A percentile compares a stretch with the other conserved stretches of the same genome.
These are phyloP conservation scores for Kodamaea kakaduensis DNA, from an alignment of 805 yeast genomes.

Conservation along the genomic window DNA sequence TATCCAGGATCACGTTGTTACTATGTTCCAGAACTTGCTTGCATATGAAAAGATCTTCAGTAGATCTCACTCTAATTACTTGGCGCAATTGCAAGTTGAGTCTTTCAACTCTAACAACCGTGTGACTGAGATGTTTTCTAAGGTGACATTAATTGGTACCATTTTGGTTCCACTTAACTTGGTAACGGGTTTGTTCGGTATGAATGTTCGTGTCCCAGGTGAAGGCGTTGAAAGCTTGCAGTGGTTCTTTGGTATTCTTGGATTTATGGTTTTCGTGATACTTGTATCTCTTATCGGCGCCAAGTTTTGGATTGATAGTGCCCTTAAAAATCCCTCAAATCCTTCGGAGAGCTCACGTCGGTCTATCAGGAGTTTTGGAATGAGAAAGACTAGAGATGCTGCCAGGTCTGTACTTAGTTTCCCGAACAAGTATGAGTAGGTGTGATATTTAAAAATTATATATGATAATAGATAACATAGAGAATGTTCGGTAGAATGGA, in stretches of 20 bases:
- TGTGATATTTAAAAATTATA: background rate
- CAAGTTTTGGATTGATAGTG: constrained; percentile 19
- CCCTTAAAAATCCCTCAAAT: constrained; percentile 7
- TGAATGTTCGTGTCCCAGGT: constrained; percentile 27
- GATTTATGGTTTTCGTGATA: constrained; percentile 22
- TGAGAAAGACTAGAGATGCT: constrained; percentile 25
- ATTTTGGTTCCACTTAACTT: constrained; percentile 26
- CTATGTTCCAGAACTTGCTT: constrained; percentile 28
- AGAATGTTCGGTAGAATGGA: too few species aligned
- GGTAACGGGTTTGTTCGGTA: constrained; percentile 26
- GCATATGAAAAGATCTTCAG: constrained; percentile 28
- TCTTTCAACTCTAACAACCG: constrained; percentile 24
- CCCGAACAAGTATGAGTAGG: constrained; percentile 33
- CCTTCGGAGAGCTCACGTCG: constrained; percentile 13
- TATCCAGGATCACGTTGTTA: constrained; percentile 30
- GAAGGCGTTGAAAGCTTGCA: constrained; percentile 8
- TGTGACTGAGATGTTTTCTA: constrained; percentile 23
- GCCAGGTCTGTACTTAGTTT: constrained; percentile 39
- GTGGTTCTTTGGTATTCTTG: constrained; percentile 23
- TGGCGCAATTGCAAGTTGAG: constrained; percentile 30
- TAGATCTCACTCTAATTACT: constrained; percentile 26
- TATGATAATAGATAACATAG: too few species aligned
- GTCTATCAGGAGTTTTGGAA: constrained; percentile 22
- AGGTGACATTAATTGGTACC: constrained; percentile 27
- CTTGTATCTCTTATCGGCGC: constrained; percentile 23